Evolutionary conservation across 257 asterid genomes (phyloP).

Genomic region (Jacaranda mimosifolia): DNA sequence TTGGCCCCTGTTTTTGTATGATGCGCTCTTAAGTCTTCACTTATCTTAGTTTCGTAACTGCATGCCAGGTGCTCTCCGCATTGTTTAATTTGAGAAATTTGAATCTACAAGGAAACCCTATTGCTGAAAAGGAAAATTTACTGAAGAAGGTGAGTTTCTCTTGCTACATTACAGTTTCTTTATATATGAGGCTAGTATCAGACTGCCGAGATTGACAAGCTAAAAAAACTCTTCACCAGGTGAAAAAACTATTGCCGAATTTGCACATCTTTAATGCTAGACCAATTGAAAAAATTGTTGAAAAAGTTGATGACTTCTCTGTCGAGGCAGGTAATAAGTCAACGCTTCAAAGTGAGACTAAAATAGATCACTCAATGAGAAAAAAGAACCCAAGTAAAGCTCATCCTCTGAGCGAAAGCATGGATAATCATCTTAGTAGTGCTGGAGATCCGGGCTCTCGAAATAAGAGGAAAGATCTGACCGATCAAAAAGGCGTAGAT

Average conservation of each 20-base stretch:
- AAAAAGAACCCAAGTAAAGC: conserved; percentile 40
- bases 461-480: conserved; percentile 45
- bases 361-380: conserved; percentile 26
- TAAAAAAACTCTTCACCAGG: conserved; percentile 54
- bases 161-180: conserved; percentile 8
- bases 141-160: conserved; percentile 64
- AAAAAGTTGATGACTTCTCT: conserved; percentile 36
- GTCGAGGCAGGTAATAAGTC: conserved; percentile 27
- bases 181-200: background rate
- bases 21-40: conserved; percentile 8
- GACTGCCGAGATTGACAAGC: conserved; percentile 28
- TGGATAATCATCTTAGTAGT: conserved; percentile 35
- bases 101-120: conserved; percentile 90
- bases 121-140: conserved; percentile 73
- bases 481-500: conserved; percentile 37
- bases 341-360: conserved; percentile 24
- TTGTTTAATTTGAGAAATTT: conserved; percentile 73
- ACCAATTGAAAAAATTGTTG: conserved; percentile 58
- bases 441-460: conserved; percentile 32
- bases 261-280: conserved; percentile 69
- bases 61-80: conserved; percentile 72
- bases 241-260: conserved; percentile 68
- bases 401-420: conserved; percentile 26
- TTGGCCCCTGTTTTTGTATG: background rate
- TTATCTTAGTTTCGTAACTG: conserved; percentile 35